Conservation (phyloP, 2,329 filamentous ascomycete species). For the Keithomyces neogunnii region DNA sequence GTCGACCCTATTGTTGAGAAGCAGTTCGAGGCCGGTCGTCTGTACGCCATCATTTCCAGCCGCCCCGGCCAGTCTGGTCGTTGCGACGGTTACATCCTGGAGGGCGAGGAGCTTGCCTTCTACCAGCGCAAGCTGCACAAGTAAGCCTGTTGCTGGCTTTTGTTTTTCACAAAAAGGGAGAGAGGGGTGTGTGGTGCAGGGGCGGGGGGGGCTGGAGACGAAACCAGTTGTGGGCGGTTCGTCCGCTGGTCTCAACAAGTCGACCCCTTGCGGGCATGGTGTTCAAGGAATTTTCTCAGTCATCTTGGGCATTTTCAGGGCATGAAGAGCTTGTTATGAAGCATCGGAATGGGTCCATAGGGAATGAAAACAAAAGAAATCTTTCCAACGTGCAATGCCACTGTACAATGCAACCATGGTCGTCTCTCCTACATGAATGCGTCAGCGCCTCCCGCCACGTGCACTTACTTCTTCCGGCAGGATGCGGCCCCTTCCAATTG, state of each 20-base stretch:
- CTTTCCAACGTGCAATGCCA: background rate
- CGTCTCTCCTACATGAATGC: too few relatives aligned
- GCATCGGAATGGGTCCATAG: slow-evolving; percentile 3
- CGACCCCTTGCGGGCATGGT: slow-evolving; percentile 1
- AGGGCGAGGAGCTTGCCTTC: slow-evolving; percentile 99
- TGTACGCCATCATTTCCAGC: slow-evolving; percentile 88
- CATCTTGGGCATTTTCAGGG: slow-evolving; percentile 4
- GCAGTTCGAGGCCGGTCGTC: slow-evolving; percentile 98
- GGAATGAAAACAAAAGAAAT: background rate
- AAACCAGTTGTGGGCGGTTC: background rate
- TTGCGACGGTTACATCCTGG: slow-evolving; percentile 93
- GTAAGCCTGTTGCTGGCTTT: slow-evolving; percentile 46
- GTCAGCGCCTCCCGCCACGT: too few relatives aligned
- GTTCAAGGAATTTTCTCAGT: background rate
- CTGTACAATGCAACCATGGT: background rate
- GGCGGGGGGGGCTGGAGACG: background rate
- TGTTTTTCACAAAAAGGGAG: slow-evolving; percentile 10
- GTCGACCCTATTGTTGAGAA: slow-evolving; percentile 87
- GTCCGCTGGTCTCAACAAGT: background rate
- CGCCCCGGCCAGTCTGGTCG: slow-evolving; percentile 95
- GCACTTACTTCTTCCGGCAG: too few relatives aligned
- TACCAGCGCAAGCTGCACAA: slow-evolving; percentile 99
- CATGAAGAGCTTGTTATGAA: background rate
- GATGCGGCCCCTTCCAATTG: too few relatives aligned
- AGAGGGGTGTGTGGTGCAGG: slow-evolving; percentile 2